Base-by-base conservation (phyloP, 2,329 filamentous ascomycete species). In the Thielaviopsis musarum region DNA sequence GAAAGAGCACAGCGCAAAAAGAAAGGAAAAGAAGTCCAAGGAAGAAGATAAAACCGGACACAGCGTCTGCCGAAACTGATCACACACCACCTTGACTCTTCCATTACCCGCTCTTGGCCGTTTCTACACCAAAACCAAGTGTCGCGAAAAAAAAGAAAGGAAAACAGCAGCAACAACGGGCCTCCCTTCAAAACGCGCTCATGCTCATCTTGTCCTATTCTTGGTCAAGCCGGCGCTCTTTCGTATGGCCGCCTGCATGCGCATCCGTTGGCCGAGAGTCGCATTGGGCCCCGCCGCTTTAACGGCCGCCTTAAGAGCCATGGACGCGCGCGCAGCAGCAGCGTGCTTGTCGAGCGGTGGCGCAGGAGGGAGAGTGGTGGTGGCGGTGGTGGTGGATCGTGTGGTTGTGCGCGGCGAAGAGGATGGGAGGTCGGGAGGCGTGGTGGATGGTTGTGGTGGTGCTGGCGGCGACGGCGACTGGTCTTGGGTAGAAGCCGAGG, bases 221-320 rank as follows among this genome's bases (percentile, higher is more conserved):
- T 19, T 53, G 13, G 4, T 12, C 1, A 53, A 12, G 1, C 56
- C 56, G 2, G n/a, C 45, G n/a, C n/a, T 49, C n/a, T 49, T 49
- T 12, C 45, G 3, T 1, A 49, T 3, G 4, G 45, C 45, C n/a
- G 45, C n/a, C 45, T 49, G 45, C n/a, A 49, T 21, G n/a, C 45
- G 45, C 83, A 79, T 87, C 64, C 67, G 73, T 52, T 72, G 73
- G 22, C 68, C 68, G 49, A 74, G 66, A 54, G 73, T 71, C 41
- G 71, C 71, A 61, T 73, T 74, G 10, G 70, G 68, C 4, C 67
- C 66, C 19, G 67, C 62, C 21, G 71, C 72, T 60, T 73, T 74
- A 9, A 69, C 62, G 15, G 45, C 45, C n/a, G 45, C 45, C 45
- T 49, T 49, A n/a, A 49, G 45, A 17, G 45, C 45, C 45, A 49